Evolutionary conservation across 2,329 filamentous ascomycete genomes (phyloP).

Genomic region (Paracamarosporium sp.): DNA sequence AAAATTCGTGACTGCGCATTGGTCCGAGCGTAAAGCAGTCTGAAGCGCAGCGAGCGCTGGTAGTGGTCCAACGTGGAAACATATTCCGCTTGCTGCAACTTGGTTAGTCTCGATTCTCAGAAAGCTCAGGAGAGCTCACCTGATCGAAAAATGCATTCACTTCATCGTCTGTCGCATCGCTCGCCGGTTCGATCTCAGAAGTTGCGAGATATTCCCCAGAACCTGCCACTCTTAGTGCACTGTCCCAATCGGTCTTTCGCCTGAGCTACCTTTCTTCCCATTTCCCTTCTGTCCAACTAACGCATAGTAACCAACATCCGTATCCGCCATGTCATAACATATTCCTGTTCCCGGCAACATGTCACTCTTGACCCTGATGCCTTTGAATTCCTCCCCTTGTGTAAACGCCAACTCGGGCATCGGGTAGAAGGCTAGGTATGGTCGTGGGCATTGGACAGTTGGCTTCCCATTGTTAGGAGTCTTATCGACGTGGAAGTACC

Average conservation of each 20-base stretch:
- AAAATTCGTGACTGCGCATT: conserved; percentile 38
- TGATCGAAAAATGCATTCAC: conserved; percentile 23
- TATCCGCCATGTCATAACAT: conserved; percentile 38
- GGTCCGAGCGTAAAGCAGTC: conserved; percentile 33
- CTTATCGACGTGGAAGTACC: conserved; percentile 38
- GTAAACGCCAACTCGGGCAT: conserved; percentile 46
- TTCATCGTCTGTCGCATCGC: conserved; percentile 15
- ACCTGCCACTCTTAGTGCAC: conserved; percentile 11
- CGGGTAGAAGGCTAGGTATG: conserved; percentile 47
- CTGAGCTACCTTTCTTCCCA: conserved; percentile 18
- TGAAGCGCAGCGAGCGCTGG: conserved; percentile 28
- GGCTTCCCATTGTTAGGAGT: conserved; percentile 12
- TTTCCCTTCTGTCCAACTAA: conserved; percentile 19
- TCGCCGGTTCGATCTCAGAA: conserved; percentile 22
- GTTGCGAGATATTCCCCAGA: conserved; percentile 23
- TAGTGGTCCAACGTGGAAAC: conserved; percentile 25
- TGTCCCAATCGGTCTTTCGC: background rate
- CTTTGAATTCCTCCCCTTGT: conserved; percentile 41
- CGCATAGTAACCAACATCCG: conserved; percentile 34
- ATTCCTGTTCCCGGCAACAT: conserved; percentile 31
- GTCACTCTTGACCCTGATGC: conserved; percentile 43
- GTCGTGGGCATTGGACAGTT: conserved; percentile 26
- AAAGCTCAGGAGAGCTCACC: conserved; percentile 4
- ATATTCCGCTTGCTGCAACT: conserved; percentile 19
- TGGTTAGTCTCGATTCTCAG: background rate